Conservation (phyloP, 495 filamentous ascomycete species). For the Aspergillus homomorphus region DNA sequence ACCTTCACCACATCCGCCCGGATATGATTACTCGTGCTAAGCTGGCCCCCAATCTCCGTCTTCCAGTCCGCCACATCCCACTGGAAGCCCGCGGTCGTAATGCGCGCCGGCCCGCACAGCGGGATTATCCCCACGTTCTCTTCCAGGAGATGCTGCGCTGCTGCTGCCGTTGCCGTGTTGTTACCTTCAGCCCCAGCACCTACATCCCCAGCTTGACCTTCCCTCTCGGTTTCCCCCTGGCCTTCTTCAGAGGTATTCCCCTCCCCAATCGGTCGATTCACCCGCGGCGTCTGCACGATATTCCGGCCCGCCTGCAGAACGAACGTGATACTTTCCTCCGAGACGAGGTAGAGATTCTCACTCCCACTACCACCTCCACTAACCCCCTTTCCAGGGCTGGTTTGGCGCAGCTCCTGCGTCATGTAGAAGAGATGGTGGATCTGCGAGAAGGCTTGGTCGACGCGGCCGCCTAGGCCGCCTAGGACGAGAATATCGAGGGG, state of each 20-base stretch:
- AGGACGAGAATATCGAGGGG: conserved; percentile 59
- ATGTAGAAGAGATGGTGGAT: conserved; percentile 69
- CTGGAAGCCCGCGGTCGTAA: conserved; percentile 76
- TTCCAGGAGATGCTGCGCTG: conserved; percentile 34
- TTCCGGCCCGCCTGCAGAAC: conserved; percentile 68
- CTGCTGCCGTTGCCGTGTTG: neutral
- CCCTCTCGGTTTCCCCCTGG: conserved; percentile 6
- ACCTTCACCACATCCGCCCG: conserved; percentile 55
- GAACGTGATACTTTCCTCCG: conserved; percentile 75
- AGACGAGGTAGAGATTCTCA: conserved; percentile 65
- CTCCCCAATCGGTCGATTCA: conserved; percentile 30
- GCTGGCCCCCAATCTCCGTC: conserved; percentile 75
- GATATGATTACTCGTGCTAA: conserved; percentile 94
- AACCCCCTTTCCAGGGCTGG: too few relatives aligned
- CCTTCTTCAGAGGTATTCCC: too few relatives aligned
- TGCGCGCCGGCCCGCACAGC: conserved; percentile 63
- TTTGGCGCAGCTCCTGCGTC: conserved; percentile 23
- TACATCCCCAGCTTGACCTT: conserved; percentile 14
- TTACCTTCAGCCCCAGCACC: too few relatives aligned
- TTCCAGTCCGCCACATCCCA: conserved; percentile 85
- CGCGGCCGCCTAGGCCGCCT: conserved; percentile 83
- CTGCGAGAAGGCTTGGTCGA: conserved; percentile 87
- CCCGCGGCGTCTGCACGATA: conserved; percentile 58
- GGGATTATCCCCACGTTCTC: conserved; percentile 85
- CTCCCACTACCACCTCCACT: too few relatives aligned